These are phyloP conservation scores for Trypethelium eluteriae DNA, from an alignment of 495 filamentous ascomycete species.

Conservation along the genomic window DNA sequence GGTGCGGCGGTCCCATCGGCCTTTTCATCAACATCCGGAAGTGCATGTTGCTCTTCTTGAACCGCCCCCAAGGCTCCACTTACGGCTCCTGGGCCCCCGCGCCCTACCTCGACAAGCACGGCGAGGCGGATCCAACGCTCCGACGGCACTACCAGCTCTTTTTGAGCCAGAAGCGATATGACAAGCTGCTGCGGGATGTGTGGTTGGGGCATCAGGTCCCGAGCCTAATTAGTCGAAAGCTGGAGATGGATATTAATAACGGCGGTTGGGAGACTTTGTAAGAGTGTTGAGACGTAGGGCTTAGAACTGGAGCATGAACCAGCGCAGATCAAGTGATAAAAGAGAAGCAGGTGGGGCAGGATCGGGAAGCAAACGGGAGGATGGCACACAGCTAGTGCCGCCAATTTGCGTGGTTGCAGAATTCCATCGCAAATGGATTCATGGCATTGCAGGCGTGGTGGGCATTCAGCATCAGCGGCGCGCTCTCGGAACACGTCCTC, in stretches of 20 bases:
- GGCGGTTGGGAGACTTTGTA: conserved; percentile 85
- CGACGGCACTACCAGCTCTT: conserved; percentile 74
- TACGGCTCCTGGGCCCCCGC: conserved; percentile 78
- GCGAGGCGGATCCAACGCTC: conserved; percentile 82
- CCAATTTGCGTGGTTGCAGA: background rate
- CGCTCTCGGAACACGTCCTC: background rate
- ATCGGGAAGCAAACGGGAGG: no score
- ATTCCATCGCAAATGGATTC: background rate
- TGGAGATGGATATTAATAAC: conserved; percentile 91
- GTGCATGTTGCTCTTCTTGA: conserved; percentile 79
- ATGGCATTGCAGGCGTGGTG: background rate
- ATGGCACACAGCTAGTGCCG: no score
- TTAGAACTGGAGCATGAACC: no score
- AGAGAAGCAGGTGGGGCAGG: no score
- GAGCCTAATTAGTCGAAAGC: conserved; percentile 76
- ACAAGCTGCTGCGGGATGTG: conserved; percentile 71
- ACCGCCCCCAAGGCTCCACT: conserved; percentile 65
- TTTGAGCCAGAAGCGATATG: conserved; percentile 87
- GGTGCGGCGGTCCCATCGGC: conserved; percentile 81
- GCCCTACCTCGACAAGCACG: conserved; percentile 91
- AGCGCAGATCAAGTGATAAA: no score
- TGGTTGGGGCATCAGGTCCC: conserved; percentile 85
- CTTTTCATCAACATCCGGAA: conserved; percentile 94
- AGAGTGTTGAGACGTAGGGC: background rate
- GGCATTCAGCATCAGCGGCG: background rate